Base-by-base conservation (phyloP, 441 rosid species). In the Capsella rubella region DNA sequence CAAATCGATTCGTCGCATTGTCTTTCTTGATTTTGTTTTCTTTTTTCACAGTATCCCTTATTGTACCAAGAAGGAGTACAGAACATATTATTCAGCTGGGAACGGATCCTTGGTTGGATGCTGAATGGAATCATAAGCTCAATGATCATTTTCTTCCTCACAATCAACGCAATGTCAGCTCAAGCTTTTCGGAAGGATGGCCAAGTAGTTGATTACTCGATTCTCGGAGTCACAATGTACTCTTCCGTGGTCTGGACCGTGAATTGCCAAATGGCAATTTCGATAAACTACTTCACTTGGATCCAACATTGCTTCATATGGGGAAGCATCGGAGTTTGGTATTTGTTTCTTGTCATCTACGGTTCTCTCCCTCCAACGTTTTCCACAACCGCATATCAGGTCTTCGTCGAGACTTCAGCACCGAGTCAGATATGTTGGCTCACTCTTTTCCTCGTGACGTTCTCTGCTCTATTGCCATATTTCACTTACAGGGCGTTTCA, bases 241-340 rank as follows among this genome's bases (percentile, higher is more conserved):
- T 81, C 97, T 18, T 82, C 84, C 9, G 86, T 91, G 4, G 96
- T 91, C 8, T 94, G 97, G 96, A 78, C 82, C 0, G 98, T 94
- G 55, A 94, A 94, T 76, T 87, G 86, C 75, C 98, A 94, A 72
- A 90, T 91, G 89, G 97, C 96, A 3, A 78, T 94, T 6, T 91
- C 93, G 9, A 87, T 91, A 69, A 90, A 87, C 77, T 91, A 94
- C 89, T 94, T 91, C 90, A 94, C 98, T 28, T 91, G 93, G 95
- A 91, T 94, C 72, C 98, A 94, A 14, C 98, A 94, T 56, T 75
- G 90, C 53, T 87, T 90, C 87, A 86, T 91, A 45, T 94, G 98
- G 97, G 96, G 98, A 74, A 90, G 97, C 87, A 85, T 90, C 13
- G 91, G 82, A 11, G 64, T 83, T 15, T 94, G 98, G 97, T 91